Evolutionary conservation across 2,329 filamentous ascomycete genomes (phyloP), one percentile per base, ranked within the genome.

Genomic region (Exophiala spinifera): DNA sequence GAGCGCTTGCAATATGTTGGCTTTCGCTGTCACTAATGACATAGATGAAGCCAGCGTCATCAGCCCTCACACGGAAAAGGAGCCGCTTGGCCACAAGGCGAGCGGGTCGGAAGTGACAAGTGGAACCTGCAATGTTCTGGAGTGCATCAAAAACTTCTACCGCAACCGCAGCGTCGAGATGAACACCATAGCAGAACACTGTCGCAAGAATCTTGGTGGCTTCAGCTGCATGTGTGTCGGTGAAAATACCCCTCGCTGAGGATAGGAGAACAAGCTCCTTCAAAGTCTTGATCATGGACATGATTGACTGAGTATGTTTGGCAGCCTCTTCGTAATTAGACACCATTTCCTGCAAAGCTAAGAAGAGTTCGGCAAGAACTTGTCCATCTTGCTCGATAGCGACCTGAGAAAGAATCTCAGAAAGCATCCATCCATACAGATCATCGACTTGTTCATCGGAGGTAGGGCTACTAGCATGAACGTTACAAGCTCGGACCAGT

Each of bases 21-120:
- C 84, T 87, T 67, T 95, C 89, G 1, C 86, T 83, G 25, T 83
- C 80, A 31, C 81, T 73, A 6, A 84, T 84, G 49, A 96, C 75
- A 54, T 87, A 89, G 3, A 96, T 80, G 42, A 85, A 81, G 61
- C 91, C 83, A 8, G 87, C 83, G 67, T 87, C 89, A 70, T 96
- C 90, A 19, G 90, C 89, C 55, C 91, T 83, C 25, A 96, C 74
- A 40, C 91, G 84, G 67, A 95, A 92, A 1, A 96, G 75, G 40
- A 92, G 72, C 64, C 89, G 90, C 76, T 91, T 82, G 2, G 86
- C 85, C 11, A 84, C 85, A 21, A 94, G 74, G 5, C 88, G 85
- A 48, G 87, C 85, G 69, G 89, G 85, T 5, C 79, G 75, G 55
- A 87, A 86, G 57, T 80, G 83, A 28, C 78, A 60, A 21, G 17